Percentiles rank a stretch among this genome's conserved stretches.
Conservation (phyloP, 2,329 filamentous ascomycete species). For the Cladosporium oxysporum region DNA sequence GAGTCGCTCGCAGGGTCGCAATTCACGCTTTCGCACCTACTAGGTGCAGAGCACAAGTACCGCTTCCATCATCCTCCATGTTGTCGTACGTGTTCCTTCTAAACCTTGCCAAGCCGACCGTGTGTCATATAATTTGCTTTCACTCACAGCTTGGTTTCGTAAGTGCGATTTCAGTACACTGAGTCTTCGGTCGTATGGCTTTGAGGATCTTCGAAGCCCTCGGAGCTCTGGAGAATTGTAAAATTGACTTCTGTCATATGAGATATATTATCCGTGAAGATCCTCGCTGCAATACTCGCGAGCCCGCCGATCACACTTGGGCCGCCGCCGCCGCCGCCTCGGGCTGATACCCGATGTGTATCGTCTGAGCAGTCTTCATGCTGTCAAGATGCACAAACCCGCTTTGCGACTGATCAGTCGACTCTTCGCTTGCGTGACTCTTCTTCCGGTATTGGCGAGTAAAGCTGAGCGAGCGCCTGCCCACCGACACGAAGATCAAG, state of each 20-base stretch:
- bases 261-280: not conserved
- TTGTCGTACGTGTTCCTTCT: no score
- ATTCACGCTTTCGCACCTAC: not conserved
- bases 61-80: no score
- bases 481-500: not conserved
- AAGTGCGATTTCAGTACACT: no score
- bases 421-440: not conserved
- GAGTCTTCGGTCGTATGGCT: no score
- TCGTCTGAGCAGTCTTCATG: not conserved
- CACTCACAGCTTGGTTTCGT: no score
- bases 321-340: not conserved
- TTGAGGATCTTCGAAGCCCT: no score
- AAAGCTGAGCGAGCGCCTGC: not conserved
- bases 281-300: not conserved
- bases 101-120: no score
- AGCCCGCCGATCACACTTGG: not conserved
- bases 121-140: no score
- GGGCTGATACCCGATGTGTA: not conserved
- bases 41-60: not conserved
- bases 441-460: not conserved
- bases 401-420: not conserved
- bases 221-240: no score
- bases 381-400: not conserved
- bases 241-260: no score
- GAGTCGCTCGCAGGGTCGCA: not conserved